Evolutionary conservation across 2,329 filamentous ascomycete genomes (phyloP).

Genomic region (Beauveria brongniartii): DNA sequence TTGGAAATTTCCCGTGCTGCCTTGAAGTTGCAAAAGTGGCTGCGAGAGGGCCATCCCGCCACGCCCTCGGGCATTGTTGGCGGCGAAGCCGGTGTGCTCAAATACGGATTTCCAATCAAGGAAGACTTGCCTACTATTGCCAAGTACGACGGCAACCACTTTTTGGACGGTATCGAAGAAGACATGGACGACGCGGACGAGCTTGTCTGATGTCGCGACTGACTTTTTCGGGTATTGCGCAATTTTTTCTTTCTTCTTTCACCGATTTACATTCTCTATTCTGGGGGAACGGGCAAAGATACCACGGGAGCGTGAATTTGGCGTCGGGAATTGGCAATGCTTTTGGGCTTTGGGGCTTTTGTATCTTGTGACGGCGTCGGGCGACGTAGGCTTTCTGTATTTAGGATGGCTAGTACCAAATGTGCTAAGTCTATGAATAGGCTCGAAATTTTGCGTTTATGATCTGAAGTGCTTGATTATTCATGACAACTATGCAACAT

Average conservation of each 20-base stretch:
- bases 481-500: neutral
- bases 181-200: conserved; percentile 9
- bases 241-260: neutral
- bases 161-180: conserved; percentile 7
- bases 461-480: neutral
- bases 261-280: neutral
- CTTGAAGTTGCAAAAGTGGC: conserved; percentile 35
- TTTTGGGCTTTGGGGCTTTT: neutral
- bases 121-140: conserved; percentile 8
- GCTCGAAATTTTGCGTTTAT: too few relatives aligned
- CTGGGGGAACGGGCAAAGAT: neutral
- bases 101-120: conserved; percentile 10
- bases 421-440: neutral
- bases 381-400: neutral
- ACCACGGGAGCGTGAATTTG: neutral
- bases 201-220: neutral
- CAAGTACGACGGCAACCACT: conserved; percentile 9
- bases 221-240: neutral
- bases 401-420: neutral
- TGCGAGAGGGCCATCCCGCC: conserved; percentile 21
- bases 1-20: conserved; percentile 28
- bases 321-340: neutral
- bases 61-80: neutral
- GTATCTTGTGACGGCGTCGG: neutral
- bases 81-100: conserved; percentile 7